Base-by-base conservation (phyloP, 352 stramenopile genomes). In the Halophytophthora polymorphica region DNA sequence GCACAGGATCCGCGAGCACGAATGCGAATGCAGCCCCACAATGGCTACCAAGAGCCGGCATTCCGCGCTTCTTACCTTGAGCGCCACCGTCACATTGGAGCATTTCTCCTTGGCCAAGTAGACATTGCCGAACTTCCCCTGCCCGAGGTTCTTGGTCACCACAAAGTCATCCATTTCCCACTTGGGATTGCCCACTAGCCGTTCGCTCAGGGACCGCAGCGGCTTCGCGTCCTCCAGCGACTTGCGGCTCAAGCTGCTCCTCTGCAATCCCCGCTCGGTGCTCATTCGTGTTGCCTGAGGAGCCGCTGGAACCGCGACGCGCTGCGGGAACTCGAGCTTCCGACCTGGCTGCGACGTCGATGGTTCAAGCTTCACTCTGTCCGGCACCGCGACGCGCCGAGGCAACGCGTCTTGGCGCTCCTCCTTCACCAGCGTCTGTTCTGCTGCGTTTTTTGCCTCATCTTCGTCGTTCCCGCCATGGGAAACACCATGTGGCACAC, bases 101-200 rank as follows among this genome's bases (percentile, higher is more conserved):
- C 59, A 63, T 37, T 83, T 87, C 37, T 91, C 77, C 41, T 84
- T 86, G 7, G 84, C 82, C 21, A 92, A 49, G 48, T 94, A 94
- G 2, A 94, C 81, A 41, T 93, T 91, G 17, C 84, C 84, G 40
- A 92, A 94, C 55, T 94, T 94, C 42, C 84, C 84, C 61, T 91
- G 85, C 10, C 84, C 84, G 12, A 94, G 53, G 28, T 79, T 91
- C 52, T 86, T 88, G 15, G 76, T 88, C 37, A 91, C 77, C 6
- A 66, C 54, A 39, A 92, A 94, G 45, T 94, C 82, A 13, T 88
- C 71, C 61, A 92, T 73, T 46, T 78, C 67, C 72, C 73, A 92
- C 38, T 92, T 87, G 2, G 63, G 56, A 35, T 74, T 79, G 48
- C 73, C 61, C 43, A 68, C 45, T 18, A 88, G 15, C 11, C 75